Evolutionary conservation across 2,329 filamentous ascomycete species (phyloP), one percentile per base, ranked within the genome.

Genomic region (Macrophomina phaseolina): DNA sequence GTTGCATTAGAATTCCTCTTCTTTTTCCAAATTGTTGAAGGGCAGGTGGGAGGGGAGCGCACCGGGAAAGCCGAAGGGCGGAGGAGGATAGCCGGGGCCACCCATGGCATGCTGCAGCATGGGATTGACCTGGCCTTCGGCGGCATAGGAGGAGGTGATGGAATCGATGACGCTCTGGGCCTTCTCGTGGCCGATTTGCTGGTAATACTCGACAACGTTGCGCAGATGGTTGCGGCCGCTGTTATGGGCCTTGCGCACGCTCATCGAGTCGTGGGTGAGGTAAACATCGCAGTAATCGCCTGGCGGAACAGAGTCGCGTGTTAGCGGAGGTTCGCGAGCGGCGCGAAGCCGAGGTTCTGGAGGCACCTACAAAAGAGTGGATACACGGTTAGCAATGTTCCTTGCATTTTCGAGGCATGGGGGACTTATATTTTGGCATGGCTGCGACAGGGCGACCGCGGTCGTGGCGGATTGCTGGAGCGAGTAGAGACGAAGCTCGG

Each of bases 221-320:
- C 95, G 92, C 70, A 99, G 83, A 78, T 99, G 95, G 83, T 99
- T 99, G 74, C 94, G 89, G 69, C 95, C 95, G 78, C 89, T 91
- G 85, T 99, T 99, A 82, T 99, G 95, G 60, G 95, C 95, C 84
- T 98, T 98, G 75, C 95, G 94, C 81, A 99, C 95, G 82, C 93
- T 97, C 94, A 98, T 98, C 53, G 93, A 97, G 86, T 99, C 95
- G 87, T 99, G 95, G 72, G 95, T 99, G 74, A 99, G 91, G 87
- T 99, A 99, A 81, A 99, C 95, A 91, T 99, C 95, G 87, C 95
- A 99, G 82, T 99, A 99, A 81, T 99, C 95, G 86, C 94, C 81
- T 85, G 73, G 73, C 70, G 58, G 62, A 23, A 64, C 53, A 38
- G 40, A 56, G 56, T 68, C 58, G 65, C 67, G 52, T 32, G 52